Evolutionary conservation across 768 basidiomycete genomes (phyloP), one percentile per base, ranked within the genome.

Genomic region (Cystofilobasidium ferigula): DNA sequence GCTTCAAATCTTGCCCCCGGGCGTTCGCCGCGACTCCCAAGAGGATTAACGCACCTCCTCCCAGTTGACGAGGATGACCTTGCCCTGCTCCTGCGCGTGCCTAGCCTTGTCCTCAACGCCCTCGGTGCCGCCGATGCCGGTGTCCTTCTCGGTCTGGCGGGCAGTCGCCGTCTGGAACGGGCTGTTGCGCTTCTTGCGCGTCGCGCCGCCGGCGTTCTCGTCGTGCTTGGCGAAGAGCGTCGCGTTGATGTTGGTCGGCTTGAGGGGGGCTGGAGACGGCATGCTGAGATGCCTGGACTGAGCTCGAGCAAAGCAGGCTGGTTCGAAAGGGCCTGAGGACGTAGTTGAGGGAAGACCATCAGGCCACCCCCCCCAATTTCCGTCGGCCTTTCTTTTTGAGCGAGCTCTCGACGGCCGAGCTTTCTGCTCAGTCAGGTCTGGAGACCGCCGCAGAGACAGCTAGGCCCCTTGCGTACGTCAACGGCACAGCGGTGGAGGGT

Each of bases 51-150:
- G 53, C 38, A 64, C 64, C 57, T 60, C 64, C 40, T 66, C 64
- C 58, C 58, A 66, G 38, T 66, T 45, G 42, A 66, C 64, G 10
- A 66, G 36, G 42, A 66, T 61, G 58, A 66, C 48, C 64, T 66
- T 66, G 12, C 64, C 64, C 20, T 60, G 48, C 5, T 9, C 18
- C 48, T 66, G 59, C n/a, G 28, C 48, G 24, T 61, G 28, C 22
- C 61, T 51, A 1, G n/a, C 36, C 32, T 54, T 18, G n/a, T 66
- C 58, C 32, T 66, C 64, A 22, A 51, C 53, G 16, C 28, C 53
- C 51, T 40, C 22, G 16, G 22, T 40, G 18, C 14, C 22, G 30
- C 47, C 30, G 32, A 30, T 22, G 26, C 38, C 53, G 32, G 53
- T 51, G 22, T 32, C 48, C 53, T 30, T 54, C 40, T 32, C 24